Evolutionary conservation across 805 yeast species (phyloP).

Genomic region (Pichia ethanolica): DNA sequence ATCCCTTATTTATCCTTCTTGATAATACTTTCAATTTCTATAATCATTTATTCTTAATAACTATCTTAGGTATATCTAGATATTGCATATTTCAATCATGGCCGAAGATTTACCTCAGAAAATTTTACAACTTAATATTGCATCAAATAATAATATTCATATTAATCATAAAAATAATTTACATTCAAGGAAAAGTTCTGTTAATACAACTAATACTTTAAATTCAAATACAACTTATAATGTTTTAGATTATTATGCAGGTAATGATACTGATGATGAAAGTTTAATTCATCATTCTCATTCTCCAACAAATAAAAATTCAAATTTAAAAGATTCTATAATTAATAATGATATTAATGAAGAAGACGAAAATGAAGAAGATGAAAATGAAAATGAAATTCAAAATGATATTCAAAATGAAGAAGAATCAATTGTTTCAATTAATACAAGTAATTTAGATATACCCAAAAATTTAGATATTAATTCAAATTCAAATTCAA

Average conservation of each 20-base stretch:
- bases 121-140: neutral
- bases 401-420: no score
- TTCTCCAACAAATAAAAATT: neutral
- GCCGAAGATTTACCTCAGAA: neutral
- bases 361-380: neutral
- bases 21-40: no score
- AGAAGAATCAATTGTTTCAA: no score
- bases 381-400: neutral
- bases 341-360: neutral
- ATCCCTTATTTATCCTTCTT: no score
- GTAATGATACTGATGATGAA: neutral
- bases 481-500: neutral
- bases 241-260: constrained; percentile 6
- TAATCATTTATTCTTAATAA: no score
- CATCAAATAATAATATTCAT: neutral
- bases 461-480: no score
- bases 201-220: neutral
- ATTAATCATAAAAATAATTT: neutral
- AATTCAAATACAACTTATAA: constrained; percentile 1
- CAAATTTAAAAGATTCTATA: neutral
- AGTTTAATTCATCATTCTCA: neutral
- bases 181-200: constrained; percentile 4
- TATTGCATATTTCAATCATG: no score
- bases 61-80: no score
- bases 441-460: no score